Evolutionary conservation across 805 yeast species (phyloP).

Genomic region (Trichomonascus vanleenenianus): DNA sequence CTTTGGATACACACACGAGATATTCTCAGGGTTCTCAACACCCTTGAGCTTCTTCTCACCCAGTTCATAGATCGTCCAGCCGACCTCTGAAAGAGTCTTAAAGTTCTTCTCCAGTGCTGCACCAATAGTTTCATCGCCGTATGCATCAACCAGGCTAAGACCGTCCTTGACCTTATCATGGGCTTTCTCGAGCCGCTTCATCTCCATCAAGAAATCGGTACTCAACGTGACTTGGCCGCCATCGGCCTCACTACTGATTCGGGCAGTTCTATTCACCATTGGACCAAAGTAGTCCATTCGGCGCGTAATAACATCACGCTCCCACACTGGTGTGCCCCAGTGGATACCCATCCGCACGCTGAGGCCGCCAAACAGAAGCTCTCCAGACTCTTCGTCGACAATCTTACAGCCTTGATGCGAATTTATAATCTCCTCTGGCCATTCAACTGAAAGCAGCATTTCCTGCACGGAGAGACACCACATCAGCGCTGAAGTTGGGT

Average conservation of each 20-base stretch:
- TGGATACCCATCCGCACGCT: conserved; percentile 98
- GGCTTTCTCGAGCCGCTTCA: conserved; percentile 36
- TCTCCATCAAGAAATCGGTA: conserved; percentile 69
- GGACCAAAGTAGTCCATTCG: conserved; percentile 99
- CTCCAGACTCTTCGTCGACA: conserved; percentile 46
- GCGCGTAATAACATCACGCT: conserved; percentile 85
- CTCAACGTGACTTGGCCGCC: conserved; percentile 96
- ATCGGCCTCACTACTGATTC: conserved; percentile 91
- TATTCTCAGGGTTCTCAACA: conserved; percentile 82
- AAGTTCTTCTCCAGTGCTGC: conserved; percentile 60
- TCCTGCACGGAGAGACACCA: conserved; percentile 95
- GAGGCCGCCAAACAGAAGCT: conserved; percentile 71
- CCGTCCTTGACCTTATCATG: conserved; percentile 27
- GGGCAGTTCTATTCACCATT: conserved; percentile 90
- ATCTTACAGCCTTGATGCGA: conserved; percentile 79
- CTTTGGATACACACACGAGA: conserved; percentile 71
- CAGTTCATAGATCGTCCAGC: conserved; percentile 55
- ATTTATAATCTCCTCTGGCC: conserved; percentile 90
- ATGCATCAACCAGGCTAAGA: conserved; percentile 32
- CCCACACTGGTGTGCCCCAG: conserved; percentile 97
- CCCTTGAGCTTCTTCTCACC: conserved; percentile 93
- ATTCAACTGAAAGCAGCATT: conserved; percentile 73
- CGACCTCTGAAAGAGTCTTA: conserved; percentile 54
- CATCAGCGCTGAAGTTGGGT: conserved; percentile 78
- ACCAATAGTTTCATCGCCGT: conserved; percentile 38